These are phyloP conservation scores for Xylariomycetidae sp. DNA, from an alignment of 2,329 filamentous ascomycete species.

Conservation along the genomic window DNA sequence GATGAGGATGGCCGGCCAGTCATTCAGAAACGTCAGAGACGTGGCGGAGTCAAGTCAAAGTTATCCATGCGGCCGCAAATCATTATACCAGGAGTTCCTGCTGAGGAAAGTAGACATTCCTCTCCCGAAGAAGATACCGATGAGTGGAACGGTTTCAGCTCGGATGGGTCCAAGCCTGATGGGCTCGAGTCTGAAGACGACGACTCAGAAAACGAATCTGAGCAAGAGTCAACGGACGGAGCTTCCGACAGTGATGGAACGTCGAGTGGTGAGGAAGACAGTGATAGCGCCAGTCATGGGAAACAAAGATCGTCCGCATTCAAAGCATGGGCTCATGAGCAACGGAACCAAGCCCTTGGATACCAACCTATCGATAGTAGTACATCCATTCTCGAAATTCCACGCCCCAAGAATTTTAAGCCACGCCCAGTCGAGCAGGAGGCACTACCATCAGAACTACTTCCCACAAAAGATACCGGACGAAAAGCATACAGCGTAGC, in stretches of 20 bases:
- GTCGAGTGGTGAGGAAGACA: constrained; percentile 29
- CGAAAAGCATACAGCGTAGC: constrained; percentile 74
- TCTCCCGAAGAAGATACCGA: constrained; percentile 34
- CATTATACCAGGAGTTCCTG: constrained; percentile 32
- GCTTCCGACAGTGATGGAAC: constrained; percentile 22
- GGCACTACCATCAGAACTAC: constrained; percentile 62
- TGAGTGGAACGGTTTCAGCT: constrained; percentile 60
- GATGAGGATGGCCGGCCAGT: constrained; percentile 77
- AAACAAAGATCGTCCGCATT: constrained; percentile 61
- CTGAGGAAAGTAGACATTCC: too few species aligned
- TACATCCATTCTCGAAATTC: constrained; percentile 44
- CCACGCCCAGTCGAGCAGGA: constrained; percentile 67
- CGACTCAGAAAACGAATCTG: constrained; percentile 22
- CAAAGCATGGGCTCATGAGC: constrained; percentile 86
- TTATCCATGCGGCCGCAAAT: constrained; percentile 36
- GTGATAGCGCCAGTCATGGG: constrained; percentile 27
- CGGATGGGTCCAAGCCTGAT: constrained; percentile 35
- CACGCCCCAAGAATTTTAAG: constrained; percentile 57
- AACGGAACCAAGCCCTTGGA: constrained; percentile 79
- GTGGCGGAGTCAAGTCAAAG: constrained; percentile 57
- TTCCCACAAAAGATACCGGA: constrained; percentile 52
- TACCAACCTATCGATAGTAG: constrained; percentile 44
- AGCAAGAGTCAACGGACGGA: constrained; percentile 22
- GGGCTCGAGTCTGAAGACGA: constrained; percentile 17
- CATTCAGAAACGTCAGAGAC: constrained; percentile 75